Evolutionary conservation across 805 yeast species (phyloP).

Genomic region (Spathaspora girioi): DNA sequence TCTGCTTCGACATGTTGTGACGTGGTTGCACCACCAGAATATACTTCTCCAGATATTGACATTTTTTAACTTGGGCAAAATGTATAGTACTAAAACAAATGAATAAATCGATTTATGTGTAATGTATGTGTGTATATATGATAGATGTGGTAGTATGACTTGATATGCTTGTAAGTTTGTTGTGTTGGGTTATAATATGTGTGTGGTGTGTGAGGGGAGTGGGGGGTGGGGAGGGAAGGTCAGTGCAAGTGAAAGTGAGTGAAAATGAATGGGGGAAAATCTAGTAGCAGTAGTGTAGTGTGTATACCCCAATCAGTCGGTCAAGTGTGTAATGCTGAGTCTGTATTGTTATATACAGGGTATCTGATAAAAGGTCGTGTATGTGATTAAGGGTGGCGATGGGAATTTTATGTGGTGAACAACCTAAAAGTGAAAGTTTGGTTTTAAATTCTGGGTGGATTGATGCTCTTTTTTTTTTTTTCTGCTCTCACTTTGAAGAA

Average conservation of each 20-base stretch:
- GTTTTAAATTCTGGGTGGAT: background rate
- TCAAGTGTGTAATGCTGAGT: no score
- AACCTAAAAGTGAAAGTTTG: no score
- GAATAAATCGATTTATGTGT: background rate
- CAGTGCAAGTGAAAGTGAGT: no score
- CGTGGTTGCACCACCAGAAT: conserved; percentile 58
- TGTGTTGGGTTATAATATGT: no score
- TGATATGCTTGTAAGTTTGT: no score
- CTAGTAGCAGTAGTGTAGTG: no score
- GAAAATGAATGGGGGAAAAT: no score
- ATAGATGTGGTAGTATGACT: no score
- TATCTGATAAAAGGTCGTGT: background rate
- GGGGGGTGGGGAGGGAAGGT: no score
- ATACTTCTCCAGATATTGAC: conserved; percentile 23
- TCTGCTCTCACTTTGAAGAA: background rate
- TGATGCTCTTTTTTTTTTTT: background rate
- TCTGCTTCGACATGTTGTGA: conserved; percentile 68
- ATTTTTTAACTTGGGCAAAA: background rate
- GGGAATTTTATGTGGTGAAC: background rate
- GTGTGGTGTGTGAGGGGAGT: no score
- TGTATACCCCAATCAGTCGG: background rate
- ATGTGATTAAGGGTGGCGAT: background rate
- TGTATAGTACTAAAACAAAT: background rate
- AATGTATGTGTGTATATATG: background rate
- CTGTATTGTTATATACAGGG: background rate